phyloP scores from a whole-genome alignment of 2,329 filamentous ascomycete species.

The Aspergillus glaucus region DNA sequence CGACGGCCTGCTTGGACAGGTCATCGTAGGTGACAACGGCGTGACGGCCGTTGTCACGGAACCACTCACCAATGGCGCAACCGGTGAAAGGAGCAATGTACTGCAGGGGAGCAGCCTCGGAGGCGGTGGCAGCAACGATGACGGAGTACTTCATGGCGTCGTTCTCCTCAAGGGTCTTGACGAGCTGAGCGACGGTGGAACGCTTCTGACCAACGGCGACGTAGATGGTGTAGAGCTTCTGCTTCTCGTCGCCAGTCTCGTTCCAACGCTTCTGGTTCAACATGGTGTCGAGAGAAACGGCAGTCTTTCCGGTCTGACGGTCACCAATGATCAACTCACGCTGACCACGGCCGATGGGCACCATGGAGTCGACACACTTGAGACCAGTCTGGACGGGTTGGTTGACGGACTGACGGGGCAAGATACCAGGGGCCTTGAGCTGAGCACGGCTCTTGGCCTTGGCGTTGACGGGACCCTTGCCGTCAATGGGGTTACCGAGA shows the following conservation, averaged over 20 bases:
- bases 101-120: constrained; percentile 90
- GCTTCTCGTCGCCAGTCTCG: constrained; percentile 72
- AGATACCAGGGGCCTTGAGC: constrained; percentile 97
- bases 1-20: constrained; percentile 95
- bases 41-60: constrained; percentile 81
- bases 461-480: constrained; percentile 95
- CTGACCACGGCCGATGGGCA: constrained; percentile 98
- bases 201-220: constrained; percentile 99
- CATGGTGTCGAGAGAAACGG: constrained; percentile 94
- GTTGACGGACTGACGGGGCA: constrained; percentile 94
- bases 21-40: constrained; percentile 89
- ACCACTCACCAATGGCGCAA: constrained; percentile 60
- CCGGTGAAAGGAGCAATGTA: constrained; percentile 93
- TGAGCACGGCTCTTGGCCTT: constrained; percentile 91
- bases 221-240: constrained; percentile 99
- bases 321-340: constrained; percentile 99
- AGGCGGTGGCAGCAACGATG: constrained; percentile 91
- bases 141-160: constrained; percentile 98
- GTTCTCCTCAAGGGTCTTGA: constrained; percentile 99
- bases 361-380: constrained; percentile 99
- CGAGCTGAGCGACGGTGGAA: constrained; percentile 96
- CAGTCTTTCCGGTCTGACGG: constrained; percentile 99
- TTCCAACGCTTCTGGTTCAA: constrained; percentile 99
- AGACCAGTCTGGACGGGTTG: constrained; percentile 99
- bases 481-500: constrained; percentile 98